These are phyloP conservation scores for Orbilia oligospora DNA, from an alignment of 2,329 filamentous ascomycete genomes.

Conservation along the genomic window DNA sequence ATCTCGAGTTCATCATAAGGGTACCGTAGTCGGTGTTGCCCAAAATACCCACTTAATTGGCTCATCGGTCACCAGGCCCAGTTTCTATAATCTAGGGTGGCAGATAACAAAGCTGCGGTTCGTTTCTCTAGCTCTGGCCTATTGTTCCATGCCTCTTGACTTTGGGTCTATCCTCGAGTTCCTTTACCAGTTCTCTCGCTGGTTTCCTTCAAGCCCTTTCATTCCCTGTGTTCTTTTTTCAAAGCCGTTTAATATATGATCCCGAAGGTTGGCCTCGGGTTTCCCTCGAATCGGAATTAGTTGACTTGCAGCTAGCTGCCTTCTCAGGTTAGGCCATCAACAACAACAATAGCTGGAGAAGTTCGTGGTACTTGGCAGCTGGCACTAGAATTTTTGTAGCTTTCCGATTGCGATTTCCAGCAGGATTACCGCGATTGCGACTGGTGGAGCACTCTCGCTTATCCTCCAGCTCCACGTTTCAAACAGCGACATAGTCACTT, in stretches of 20 bases:
- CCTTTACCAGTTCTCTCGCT: too few relatives aligned
- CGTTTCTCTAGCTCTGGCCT: too few relatives aligned
- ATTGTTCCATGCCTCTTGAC: too few relatives aligned
- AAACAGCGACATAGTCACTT: not conserved
- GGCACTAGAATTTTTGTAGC: constrained; percentile 30
- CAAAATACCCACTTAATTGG: constrained; percentile 30
- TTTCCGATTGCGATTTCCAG: constrained; percentile 49
- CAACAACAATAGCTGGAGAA: constrained; percentile 38
- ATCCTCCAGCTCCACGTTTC: not conserved
- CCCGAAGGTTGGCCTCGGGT: not conserved
- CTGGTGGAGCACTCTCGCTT: constrained; percentile 23
- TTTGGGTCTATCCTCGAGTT: too few relatives aligned
- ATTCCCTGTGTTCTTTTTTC: too few relatives aligned
- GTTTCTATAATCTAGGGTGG: too few relatives aligned
- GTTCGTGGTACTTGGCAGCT: constrained; percentile 38
- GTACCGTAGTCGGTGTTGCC: constrained; percentile 42
- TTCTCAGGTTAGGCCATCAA: constrained; percentile 11
- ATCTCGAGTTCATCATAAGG: constrained; percentile 21
- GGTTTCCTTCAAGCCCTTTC: too few relatives aligned
- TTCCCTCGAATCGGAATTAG: not conserved
- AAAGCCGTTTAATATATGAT: too few relatives aligned
- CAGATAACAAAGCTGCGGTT: too few relatives aligned
- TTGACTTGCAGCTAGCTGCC: not conserved
- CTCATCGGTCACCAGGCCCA: constrained; percentile 35
- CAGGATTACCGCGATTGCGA: constrained; percentile 52